These are phyloP conservation scores for Karstenula rhodostoma DNA, from an alignment of 2,329 filamentous ascomycete species.

Conservation along the genomic window DNA sequence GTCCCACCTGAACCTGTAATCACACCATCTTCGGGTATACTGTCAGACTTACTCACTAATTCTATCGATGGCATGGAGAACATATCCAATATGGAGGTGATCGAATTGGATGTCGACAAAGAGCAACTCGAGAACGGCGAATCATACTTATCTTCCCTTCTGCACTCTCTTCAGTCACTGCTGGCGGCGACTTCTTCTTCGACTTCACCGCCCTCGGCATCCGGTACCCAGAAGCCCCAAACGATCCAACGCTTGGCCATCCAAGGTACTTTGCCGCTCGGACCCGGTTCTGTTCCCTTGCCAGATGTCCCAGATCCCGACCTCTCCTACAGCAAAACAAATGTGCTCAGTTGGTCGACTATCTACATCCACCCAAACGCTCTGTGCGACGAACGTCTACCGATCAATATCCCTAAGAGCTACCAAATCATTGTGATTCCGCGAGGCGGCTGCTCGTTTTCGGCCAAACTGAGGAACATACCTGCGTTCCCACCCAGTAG, in stretches of 20 bases:
- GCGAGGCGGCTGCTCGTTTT: constrained; percentile 85
- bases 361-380: constrained; percentile 74
- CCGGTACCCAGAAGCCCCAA: constrained; percentile 16
- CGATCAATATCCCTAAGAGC: constrained; percentile 58
- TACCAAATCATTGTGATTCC: constrained; percentile 83
- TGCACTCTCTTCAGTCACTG: constrained; percentile 47
- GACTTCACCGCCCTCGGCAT: constrained; percentile 18
- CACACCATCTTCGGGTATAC: constrained; percentile 21
- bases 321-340: constrained; percentile 36
- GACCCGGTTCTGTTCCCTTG: constrained; percentile 72
- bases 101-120: constrained; percentile 38
- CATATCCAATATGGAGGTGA: constrained; percentile 32
- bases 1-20: constrained; percentile 39
- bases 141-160: constrained; percentile 44
- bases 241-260: constrained; percentile 41
- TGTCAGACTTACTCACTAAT: constrained; percentile 35
- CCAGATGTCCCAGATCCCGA: constrained; percentile 63
- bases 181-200: constrained; percentile 35
- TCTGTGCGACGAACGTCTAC: constrained; percentile 68
- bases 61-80: constrained; percentile 34
- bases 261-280: constrained; percentile 63
- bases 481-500: constrained; percentile 73
- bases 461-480: constrained; percentile 83
- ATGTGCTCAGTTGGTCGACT: constrained; percentile 71
- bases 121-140: constrained; percentile 35